Percentiles rank a stretch among this genome's conserved stretches.
Evolutionary conservation across 2,329 filamentous ascomycete species (phyloP).

Genomic region (Huntiella decipiens): DNA sequence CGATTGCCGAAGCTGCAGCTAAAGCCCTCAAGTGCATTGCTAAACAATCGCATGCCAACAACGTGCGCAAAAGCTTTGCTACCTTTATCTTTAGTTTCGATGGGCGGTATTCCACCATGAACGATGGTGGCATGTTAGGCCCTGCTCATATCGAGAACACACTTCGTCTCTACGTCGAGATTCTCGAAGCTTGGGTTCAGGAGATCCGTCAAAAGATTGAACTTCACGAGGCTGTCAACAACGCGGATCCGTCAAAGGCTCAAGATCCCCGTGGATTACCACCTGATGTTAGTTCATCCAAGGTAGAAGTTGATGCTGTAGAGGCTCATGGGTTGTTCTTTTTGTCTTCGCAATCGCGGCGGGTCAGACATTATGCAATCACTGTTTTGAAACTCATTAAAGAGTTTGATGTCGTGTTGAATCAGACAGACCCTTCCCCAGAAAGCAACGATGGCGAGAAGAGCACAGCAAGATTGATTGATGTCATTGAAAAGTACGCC

Average conservation of each 20-base stretch:
- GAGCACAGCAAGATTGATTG: slow-evolving; percentile 57
- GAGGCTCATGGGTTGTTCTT: slow-evolving; percentile 96
- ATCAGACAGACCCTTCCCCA: slow-evolving; percentile 29
- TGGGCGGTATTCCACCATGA: slow-evolving; percentile 92
- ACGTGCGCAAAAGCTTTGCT: slow-evolving; percentile 91
- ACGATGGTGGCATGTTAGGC: slow-evolving; percentile 89
- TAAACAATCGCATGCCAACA: slow-evolving; percentile 76
- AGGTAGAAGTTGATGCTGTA: slow-evolving; percentile 88
- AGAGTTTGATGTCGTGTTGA: slow-evolving; percentile 79
- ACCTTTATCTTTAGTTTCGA: slow-evolving; percentile 98
- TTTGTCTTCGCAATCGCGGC: slow-evolving; percentile 80
- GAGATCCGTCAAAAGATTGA: slow-evolving; percentile 90
- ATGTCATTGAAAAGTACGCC: slow-evolving; percentile 80
- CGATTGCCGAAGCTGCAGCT: slow-evolving; percentile 81
- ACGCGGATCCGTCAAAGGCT: slow-evolving; percentile 18
- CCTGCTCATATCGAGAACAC: slow-evolving; percentile 90
- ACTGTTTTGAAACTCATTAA: slow-evolving; percentile 81
- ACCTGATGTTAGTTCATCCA: slow-evolving; percentile 70
- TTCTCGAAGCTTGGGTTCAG: slow-evolving; percentile 93
- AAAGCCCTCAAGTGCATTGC: slow-evolving; percentile 92
- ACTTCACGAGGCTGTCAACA: slow-evolving; percentile 54
- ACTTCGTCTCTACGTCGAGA: slow-evolving; percentile 74
- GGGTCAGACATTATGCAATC: slow-evolving; percentile 77
- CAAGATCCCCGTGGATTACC: slow-evolving; percentile 53
- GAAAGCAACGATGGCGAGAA: slow-evolving; percentile 15